Base-by-base conservation (phyloP, 345 rosid species). In the Hibiscus syriacus region DNA sequence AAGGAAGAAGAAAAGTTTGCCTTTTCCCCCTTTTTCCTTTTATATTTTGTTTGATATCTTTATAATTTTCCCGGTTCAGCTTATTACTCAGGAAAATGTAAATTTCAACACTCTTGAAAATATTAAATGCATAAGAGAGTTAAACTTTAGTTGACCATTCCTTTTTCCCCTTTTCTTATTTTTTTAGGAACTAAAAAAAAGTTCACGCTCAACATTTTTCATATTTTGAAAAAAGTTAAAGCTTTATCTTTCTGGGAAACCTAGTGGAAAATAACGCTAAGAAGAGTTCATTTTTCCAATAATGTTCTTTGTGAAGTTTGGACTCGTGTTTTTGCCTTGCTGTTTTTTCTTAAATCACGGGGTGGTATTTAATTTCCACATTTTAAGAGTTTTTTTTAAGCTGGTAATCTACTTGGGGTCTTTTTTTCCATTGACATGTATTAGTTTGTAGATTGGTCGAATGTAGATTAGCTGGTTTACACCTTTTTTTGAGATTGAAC, bases 201-300 rank as follows among this genome's bases (percentile, higher is more conserved):
- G 54, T 64, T 36, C 52, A 0, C 6, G 52, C 8, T 48, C 27
- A 10, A 8, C 43, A 34, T 54, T 59, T 25, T 41, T 1, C 39
- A 2, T 36, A 8, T 34, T 36, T 32, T 32, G 4, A 7, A 45
- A 5, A 36, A 34, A 36, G 39, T 32, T 32, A n/a, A 17, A 32
- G 25, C 63, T 58, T 22, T 58, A n/a, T 32, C 10, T 57, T 67
- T 70, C 30, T 58, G 23, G 8, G 69, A 50, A 45, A n/a, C 50
- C 5, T 22, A 12, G 11, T 61, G 50, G 66, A 39, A 12, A 22
- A 6, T 39, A 39, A 6, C 41, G 39, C n/a, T 39, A 38, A 62
- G 30, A 22, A 9, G 2, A 1, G 32, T 23, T 62, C 1, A 2
- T 26, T 64, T 46, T 64, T 64, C n/a, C 8, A 36, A 23, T 46